Percentiles rank a stretch among this genome's conserved stretches.
Evolutionary conservation across 179 eudicot species (phyloP).

Genomic region (Vitellaria paradoxa): DNA sequence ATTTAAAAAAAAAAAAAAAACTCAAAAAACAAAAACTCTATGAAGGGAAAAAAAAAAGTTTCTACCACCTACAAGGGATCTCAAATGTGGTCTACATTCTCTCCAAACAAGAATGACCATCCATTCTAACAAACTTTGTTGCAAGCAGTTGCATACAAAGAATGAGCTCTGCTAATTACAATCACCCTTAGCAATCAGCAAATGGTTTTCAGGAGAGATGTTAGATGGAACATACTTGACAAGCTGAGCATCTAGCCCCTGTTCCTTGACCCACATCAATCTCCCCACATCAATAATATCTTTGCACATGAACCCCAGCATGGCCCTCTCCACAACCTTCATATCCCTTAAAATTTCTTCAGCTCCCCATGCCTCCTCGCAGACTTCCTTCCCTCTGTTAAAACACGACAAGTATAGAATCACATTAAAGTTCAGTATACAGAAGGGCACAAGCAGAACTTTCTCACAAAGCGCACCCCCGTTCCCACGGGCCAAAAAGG

Average conservation of each 20-base stretch:
- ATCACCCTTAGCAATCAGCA: constrained; percentile 55
- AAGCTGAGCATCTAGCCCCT: constrained; percentile 53
- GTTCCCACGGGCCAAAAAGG: neutral
- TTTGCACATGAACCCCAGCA: constrained; percentile 91
- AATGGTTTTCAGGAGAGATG: constrained; percentile 88
- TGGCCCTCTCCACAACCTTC: constrained; percentile 68
- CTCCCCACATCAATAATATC: constrained; percentile 92
- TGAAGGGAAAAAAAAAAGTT: no score
- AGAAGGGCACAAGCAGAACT: neutral
- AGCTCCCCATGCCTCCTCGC: constrained; percentile 31
- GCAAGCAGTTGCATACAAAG: no score
- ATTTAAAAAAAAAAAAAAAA: no score
- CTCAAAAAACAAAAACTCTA: no score
- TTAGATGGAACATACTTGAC: constrained; percentile 73
- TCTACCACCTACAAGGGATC: no score
- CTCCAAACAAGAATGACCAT: no score
- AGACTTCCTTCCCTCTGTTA: constrained; percentile 31
- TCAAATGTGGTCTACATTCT: no score
- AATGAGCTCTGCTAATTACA: neutral
- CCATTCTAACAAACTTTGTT: no score
- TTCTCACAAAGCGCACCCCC: no score
- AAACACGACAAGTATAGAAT: constrained; percentile 5
- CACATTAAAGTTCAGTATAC: neutral
- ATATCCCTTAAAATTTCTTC: constrained; percentile 52
- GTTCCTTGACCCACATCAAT: constrained; percentile 73